phyloP scores from a whole-genome alignment of 2,329 filamentous ascomycete species.

The Ascochyta viciae-villosae region DNA sequence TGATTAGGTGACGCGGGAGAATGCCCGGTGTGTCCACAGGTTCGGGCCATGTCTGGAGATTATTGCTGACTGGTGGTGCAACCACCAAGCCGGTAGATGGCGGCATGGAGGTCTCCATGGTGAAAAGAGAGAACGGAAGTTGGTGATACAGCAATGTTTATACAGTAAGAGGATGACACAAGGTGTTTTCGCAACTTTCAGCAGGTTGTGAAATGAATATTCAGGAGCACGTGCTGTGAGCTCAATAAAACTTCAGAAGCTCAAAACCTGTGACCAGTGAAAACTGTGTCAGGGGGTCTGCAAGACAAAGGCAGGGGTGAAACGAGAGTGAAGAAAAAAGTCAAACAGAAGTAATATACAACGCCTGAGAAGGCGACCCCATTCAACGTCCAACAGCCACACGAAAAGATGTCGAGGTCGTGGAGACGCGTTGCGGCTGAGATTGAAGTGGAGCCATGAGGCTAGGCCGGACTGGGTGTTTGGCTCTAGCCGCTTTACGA shows the following conservation, averaged over 20 bases:
- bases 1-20: conserved; percentile 34
- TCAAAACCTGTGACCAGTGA: background rate
- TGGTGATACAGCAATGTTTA: background rate
- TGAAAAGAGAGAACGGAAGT: background rate
- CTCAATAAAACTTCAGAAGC: conserved; percentile 9
- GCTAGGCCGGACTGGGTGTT: conserved; percentile 4
- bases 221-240: conserved; percentile 9
- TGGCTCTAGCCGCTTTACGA: conserved; percentile 6
- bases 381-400: conserved; percentile 1
- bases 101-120: conserved; percentile 5
- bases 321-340: conserved; percentile 4
- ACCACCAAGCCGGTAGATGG: conserved; percentile 13
- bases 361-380: conserved; percentile 9
- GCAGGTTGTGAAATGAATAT: background rate
- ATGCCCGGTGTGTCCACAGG: conserved; percentile 34
- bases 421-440: conserved; percentile 16
- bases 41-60: conserved; percentile 30
- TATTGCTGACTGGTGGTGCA: background rate
- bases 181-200: background rate
- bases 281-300: background rate
- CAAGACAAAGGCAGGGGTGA: background rate
- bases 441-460: conserved; percentile 5
- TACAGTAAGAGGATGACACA: background rate
- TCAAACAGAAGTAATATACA: conserved; percentile 13
- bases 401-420: conserved; percentile 9